phyloP scores from a whole-genome alignment of 75 land plant genomes.

The Picea glauca region DNA sequence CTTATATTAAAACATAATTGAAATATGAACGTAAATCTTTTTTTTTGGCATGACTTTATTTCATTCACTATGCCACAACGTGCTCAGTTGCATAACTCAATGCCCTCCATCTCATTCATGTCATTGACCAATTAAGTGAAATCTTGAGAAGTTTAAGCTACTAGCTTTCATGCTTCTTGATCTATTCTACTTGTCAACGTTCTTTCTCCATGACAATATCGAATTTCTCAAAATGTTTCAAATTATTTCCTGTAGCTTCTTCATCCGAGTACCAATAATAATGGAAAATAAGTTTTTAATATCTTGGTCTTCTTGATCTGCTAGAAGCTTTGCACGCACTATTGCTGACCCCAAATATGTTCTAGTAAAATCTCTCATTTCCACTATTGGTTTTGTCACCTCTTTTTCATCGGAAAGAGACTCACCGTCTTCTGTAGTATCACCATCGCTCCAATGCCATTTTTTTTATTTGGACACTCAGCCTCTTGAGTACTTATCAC shows the following conservation, averaged over 20 bases:
- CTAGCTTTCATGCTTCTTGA: constrained; percentile 9
- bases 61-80: too few species aligned
- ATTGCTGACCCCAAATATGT: neutral
- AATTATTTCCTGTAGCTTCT: constrained; percentile 52
- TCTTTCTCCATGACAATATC: constrained; percentile 57
- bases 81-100: too few species aligned
- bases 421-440: neutral
- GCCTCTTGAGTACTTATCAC: neutral
- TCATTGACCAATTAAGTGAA: too few species aligned
- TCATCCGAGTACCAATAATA: constrained; percentile 49
- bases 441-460: neutral
- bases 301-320: constrained; percentile 39
- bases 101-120: too few species aligned
- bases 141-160: too few species aligned
- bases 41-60: too few species aligned
- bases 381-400: neutral
- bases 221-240: constrained; percentile 36
- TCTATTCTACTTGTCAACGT: constrained; percentile 25
- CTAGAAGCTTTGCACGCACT: constrained; percentile 18
- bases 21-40: too few species aligned
- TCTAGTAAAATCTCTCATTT: neutral
- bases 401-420: neutral
- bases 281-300: constrained; percentile 32
- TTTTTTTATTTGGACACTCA: neutral
- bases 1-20: too few species aligned